Evolutionary conservation across 371 early-diverging fungal species (phyloP).

Genomic region (Lichtheimia ornata): DNA sequence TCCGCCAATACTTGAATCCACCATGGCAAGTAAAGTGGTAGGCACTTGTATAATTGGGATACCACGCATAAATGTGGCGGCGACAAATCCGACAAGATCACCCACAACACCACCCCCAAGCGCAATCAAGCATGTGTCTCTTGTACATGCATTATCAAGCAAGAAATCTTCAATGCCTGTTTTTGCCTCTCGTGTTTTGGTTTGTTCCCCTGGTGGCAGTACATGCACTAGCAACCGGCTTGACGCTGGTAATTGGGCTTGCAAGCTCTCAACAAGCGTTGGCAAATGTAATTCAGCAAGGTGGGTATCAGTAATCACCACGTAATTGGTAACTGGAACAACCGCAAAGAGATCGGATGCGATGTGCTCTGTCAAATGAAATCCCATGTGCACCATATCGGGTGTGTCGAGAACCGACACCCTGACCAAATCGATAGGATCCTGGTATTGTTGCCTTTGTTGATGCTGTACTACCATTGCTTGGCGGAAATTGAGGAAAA

Average conservation of each 20-base stretch:
- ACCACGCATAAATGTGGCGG: conserved; percentile 96
- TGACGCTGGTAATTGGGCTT: conserved; percentile 20
- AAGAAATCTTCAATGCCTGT: conserved; percentile 86
- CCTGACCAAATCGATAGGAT: conserved; percentile 12
- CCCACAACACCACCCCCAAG: conserved; percentile 96
- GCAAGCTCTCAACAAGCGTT: conserved; percentile 4
- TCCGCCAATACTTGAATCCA: conserved; percentile 94
- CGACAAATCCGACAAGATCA: conserved; percentile 91
- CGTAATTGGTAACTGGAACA: conserved; percentile 73
- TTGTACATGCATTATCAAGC: conserved; percentile 76
- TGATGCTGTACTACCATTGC: conserved; percentile 1
- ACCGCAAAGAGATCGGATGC: conserved; percentile 62
- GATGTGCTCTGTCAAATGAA: conserved; percentile 67
- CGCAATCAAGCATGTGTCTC: conserved; percentile 89
- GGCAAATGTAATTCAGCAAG: conserved; percentile 66
- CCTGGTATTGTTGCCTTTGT: neutral
- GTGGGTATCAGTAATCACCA: conserved; percentile 84
- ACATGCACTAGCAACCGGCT: conserved; percentile 66
- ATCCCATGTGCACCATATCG: conserved; percentile 62
- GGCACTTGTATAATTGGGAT: conserved; percentile 89
- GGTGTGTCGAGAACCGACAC: conserved; percentile 23
- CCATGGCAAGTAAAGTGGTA: conserved; percentile 96
- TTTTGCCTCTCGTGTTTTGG: conserved; percentile 83
- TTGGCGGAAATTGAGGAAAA: conserved; percentile 1
- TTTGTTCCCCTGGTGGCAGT: conserved; percentile 83